Conservation (phyloP, 2,329 filamentous ascomycete genomes). For the Pezicula rhizophila region DNA sequence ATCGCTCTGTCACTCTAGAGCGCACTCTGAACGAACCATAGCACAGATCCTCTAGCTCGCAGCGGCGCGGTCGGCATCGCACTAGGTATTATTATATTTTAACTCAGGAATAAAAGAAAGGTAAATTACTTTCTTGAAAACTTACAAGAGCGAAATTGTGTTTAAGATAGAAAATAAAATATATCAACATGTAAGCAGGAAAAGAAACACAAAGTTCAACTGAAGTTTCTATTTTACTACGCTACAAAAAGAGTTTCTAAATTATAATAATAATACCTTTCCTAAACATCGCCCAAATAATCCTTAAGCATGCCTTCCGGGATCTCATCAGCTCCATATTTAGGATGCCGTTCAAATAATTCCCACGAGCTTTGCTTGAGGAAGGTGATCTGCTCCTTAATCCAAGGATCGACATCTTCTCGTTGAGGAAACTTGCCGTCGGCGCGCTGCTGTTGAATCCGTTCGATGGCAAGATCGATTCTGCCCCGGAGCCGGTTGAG, state of each 20-base stretch:
- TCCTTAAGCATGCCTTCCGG: slow-evolving; percentile 2
- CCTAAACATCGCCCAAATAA: neutral
- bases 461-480: slow-evolving; percentile 1
- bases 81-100: neutral
- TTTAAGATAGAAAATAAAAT: neutral
- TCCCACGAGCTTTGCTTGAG: slow-evolving; percentile 11
- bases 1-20: too few relatives aligned
- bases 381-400: slow-evolving; percentile 7
- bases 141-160: neutral
- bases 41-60: neutral
- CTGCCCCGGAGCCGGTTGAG: slow-evolving; percentile 4
- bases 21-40: too few relatives aligned
- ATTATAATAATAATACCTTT: neutral
- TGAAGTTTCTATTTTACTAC: neutral
- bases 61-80: neutral
- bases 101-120: neutral
- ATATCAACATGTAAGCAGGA: neutral
- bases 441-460: slow-evolving; percentile 1
- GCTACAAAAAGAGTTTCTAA: neutral
- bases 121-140: neutral
- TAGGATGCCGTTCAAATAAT: slow-evolving; percentile 7
- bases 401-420: slow-evolving; percentile 7
- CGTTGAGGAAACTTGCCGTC: neutral
- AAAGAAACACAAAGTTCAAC: neutral
- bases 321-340: slow-evolving; percentile 7